Percentiles rank a stretch among this genome's conserved stretches.
These are phyloP conservation scores for Sanghuangporus weigelae DNA, from an alignment of 1,284 basidiomycete genomes.

Conservation along the genomic window DNA sequence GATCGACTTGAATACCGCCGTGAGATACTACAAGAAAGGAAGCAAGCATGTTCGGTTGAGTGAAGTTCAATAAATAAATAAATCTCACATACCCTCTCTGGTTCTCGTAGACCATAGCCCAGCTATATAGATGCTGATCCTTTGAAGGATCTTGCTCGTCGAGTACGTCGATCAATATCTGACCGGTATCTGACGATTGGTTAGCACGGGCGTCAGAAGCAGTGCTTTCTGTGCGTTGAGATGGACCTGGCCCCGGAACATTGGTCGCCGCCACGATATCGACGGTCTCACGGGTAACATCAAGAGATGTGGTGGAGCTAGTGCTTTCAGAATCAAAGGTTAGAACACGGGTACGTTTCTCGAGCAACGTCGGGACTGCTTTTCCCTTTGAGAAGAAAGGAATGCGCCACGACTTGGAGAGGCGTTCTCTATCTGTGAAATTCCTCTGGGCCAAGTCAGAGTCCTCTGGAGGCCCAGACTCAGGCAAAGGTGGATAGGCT, in stretches of 20 bases:
- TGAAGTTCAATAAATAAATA: not conserved
- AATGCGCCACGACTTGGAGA: constrained; percentile 8
- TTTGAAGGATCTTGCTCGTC: constrained; percentile 7
- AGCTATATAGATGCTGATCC: constrained; percentile 41
- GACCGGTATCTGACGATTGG: not conserved
- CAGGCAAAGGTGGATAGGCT: constrained; percentile 8
- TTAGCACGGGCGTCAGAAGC: not conserved
- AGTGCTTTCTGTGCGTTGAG: not conserved
- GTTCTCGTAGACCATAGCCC: constrained; percentile 75
- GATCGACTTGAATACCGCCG: constrained; percentile 67
- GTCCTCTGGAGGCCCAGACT: constrained; percentile 10
- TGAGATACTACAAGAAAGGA: constrained; percentile 42
- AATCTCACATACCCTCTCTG: constrained; percentile 60
- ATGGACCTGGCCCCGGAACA: not conserved
- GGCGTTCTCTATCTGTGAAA: constrained; percentile 9
- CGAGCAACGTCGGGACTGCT: constrained; percentile 2
- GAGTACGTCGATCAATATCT: not conserved
- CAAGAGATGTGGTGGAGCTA: not conserved
- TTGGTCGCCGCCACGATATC: not conserved
- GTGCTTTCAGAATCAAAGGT: not conserved
- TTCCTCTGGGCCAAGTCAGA: constrained; percentile 11
- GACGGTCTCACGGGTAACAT: not conserved
- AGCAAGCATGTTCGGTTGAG: not conserved
- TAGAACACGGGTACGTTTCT: not conserved
- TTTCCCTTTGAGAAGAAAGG: not conserved